Conservation (phyloP, 257 asterid genomes). For the Asclepias syriaca region DNA sequence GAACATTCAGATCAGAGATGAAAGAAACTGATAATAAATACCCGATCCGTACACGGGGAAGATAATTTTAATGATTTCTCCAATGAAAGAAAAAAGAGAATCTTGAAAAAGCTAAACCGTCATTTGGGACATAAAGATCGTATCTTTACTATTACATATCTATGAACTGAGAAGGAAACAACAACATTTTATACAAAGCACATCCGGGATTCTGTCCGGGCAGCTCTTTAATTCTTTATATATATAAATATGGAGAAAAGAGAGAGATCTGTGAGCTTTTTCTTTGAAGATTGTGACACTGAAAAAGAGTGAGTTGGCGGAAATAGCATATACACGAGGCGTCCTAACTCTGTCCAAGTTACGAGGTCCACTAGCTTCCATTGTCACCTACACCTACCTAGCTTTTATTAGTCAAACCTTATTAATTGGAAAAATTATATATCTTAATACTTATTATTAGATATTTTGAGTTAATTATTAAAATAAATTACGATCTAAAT, state of each 20-base stretch:
- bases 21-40: neutral
- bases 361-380: neutral
- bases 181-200: neutral
- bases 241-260: neutral
- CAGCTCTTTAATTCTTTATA: neutral
- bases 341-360: neutral
- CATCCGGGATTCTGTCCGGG: neutral
- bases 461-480: too few relatives aligned
- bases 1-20: neutral
- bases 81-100: neutral
- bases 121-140: neutral
- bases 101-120: neutral
- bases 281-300: too few relatives aligned
- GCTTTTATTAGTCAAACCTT: neutral
- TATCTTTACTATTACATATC: neutral
- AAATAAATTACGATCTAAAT: too few relatives aligned
- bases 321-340: too few relatives aligned
- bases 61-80: neutral
- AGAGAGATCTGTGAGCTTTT: neutral
- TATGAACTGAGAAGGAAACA: neutral
- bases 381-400: neutral
- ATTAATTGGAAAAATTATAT: neutral
- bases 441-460: too few relatives aligned
- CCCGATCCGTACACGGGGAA: neutral
- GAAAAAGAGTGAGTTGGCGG: too few relatives aligned